Evolutionary conservation across 23 red algal species (phyloP).

Genomic region (Gracilaria caudata): DNA sequence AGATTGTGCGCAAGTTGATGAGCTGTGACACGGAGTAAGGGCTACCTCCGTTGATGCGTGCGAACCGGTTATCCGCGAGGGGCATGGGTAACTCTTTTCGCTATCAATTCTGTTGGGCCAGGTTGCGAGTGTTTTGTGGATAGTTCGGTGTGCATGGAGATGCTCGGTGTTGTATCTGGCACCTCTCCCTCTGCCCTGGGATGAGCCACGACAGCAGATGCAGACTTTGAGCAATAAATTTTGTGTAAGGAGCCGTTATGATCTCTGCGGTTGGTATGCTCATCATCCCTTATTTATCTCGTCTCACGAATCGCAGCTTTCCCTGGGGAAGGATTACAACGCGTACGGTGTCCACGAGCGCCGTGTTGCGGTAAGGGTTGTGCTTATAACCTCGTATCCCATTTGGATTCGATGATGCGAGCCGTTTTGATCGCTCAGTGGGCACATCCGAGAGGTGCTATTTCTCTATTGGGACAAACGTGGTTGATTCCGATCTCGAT

Average conservation of each 20-base stretch:
- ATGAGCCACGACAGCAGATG: background rate
- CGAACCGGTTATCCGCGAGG: background rate
- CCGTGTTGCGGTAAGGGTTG: background rate
- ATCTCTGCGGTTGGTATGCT: no score
- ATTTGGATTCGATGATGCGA: no score
- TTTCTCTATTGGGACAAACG: no score
- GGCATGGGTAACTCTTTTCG: background rate
- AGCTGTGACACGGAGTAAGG: slow-evolving; percentile 2
- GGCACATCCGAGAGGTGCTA: no score
- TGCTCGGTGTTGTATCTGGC: background rate
- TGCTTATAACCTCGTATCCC: no score
- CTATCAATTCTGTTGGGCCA: slow-evolving; percentile 12
- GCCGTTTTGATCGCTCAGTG: no score
- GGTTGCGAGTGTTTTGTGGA: background rate
- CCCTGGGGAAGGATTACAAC: background rate
- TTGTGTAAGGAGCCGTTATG: slow-evolving; percentile 40
- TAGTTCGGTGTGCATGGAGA: background rate
- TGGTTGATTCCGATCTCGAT: no score
- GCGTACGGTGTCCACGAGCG: background rate
- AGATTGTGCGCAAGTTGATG: background rate
- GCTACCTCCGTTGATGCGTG: background rate
- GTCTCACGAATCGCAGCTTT: background rate
- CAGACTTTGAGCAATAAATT: slow-evolving; percentile 11
- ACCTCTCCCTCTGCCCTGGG: background rate
- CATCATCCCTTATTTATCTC: background rate